phyloP scores from a whole-genome alignment of 2,329 filamentous ascomycete genomes.

The Venturia effusa region DNA sequence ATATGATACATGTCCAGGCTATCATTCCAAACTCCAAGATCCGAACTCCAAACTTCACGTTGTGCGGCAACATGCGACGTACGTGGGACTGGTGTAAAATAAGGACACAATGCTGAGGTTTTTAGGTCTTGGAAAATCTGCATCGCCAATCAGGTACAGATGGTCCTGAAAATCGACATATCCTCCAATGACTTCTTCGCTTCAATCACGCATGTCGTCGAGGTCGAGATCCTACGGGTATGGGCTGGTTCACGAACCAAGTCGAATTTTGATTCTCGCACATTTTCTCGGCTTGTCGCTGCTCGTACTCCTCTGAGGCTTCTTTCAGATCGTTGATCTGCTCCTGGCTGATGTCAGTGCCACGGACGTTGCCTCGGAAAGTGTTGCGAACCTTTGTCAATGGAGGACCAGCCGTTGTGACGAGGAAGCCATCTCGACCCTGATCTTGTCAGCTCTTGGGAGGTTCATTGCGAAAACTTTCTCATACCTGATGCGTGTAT shows the following conservation, averaged over 20 bases:
- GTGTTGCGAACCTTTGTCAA: slow-evolving; percentile 28
- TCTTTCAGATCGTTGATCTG: slow-evolving; percentile 32
- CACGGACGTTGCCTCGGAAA: neutral
- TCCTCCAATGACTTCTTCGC: neutral
- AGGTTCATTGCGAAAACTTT: neutral
- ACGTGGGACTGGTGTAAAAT: neutral
- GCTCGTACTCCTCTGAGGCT: slow-evolving; percentile 30
- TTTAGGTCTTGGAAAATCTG: neutral
- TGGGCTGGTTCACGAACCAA: slow-evolving; percentile 29
- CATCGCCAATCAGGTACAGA: neutral
- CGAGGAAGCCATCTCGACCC: slow-evolving; percentile 32
- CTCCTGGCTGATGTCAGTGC: slow-evolving; percentile 18
- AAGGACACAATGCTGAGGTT: neutral
- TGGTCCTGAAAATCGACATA: neutral
- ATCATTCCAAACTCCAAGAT: neutral
- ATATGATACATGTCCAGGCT: neutral
- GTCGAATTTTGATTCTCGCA: slow-evolving; percentile 20
- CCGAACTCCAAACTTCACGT: neutral
- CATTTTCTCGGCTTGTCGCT: slow-evolving; percentile 27
- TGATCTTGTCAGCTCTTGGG: slow-evolving; percentile 13
- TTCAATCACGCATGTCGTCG: slow-evolving; percentile 1
- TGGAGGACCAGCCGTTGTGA: slow-evolving; percentile 28
- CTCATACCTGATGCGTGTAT: slow-evolving; percentile 30
- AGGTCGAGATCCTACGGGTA: slow-evolving; percentile 19
- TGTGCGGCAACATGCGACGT: neutral